A percentile compares a stretch with the other conserved stretches of the same genome.
phyloP scores from a whole-genome alignment of 148 eudicot genomes.

The Cornus controversa region DNA sequence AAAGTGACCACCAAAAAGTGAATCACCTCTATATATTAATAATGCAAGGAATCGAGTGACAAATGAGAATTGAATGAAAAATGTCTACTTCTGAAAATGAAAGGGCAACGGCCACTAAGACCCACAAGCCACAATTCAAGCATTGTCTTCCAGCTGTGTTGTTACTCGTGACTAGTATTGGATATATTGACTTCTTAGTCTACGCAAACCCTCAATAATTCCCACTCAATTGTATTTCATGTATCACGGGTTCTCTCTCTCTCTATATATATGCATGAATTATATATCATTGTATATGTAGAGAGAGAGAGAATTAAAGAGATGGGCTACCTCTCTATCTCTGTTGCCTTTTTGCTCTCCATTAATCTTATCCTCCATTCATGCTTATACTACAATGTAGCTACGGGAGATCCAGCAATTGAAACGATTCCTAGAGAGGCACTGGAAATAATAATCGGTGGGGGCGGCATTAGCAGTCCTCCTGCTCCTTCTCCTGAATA shows the following conservation, averaged over 20 bases:
- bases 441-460: constrained; percentile 6
- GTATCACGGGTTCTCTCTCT: too few species aligned
- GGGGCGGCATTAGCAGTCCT: not conserved
- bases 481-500: not conserved
- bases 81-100: not conserved
- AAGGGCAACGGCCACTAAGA: not conserved
- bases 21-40: not conserved
- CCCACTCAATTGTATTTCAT: too few species aligned
- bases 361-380: not conserved
- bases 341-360: not conserved
- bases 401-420: not conserved
- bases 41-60: not conserved
- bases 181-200: too few species aligned
- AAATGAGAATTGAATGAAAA: not conserved
- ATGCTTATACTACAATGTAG: not conserved
- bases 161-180: too few species aligned
- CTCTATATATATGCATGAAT: too few species aligned
- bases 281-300: not conserved
- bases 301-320: not conserved
- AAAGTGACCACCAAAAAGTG: not conserved
- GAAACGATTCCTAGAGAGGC: not conserved
- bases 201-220: too few species aligned
- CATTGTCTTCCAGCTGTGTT: too few species aligned
- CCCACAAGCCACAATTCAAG: too few species aligned
- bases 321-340: not conserved